Percentiles rank a stretch among this genome's conserved stretches.
phyloP scores from a whole-genome alignment of 148 eudicot species.

The Spergularia bocconei region DNA sequence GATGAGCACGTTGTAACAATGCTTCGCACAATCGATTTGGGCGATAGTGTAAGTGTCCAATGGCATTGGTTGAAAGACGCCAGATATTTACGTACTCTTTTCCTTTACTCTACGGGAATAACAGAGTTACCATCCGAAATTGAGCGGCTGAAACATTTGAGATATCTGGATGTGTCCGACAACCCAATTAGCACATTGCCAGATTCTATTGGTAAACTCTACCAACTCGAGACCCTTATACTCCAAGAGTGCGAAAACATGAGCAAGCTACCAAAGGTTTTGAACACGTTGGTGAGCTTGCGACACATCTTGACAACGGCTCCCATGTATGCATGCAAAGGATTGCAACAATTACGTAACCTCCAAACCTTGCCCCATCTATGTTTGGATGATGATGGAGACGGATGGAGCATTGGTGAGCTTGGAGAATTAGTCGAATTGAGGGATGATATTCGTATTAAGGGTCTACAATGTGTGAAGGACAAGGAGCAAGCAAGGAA shows the following conservation, averaged over 20 bases:
- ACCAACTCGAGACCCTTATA: conserved; percentile 18
- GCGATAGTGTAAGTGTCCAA: background rate
- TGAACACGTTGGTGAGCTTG: conserved; percentile 17
- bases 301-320: background rate
- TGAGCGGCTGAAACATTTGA: background rate
- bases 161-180: background rate
- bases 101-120: background rate
- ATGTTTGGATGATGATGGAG: background rate
- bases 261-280: background rate
- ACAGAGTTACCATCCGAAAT: background rate
- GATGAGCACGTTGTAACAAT: background rate
- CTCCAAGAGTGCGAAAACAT: background rate
- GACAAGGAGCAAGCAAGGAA: conserved; percentile 6
- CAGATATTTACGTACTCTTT: conserved; percentile 10
- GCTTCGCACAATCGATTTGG: background rate
- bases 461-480: conserved; percentile 6
- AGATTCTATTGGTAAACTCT: conserved; percentile 5
- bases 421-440: conserved; percentile 12
- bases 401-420: conserved; percentile 20
- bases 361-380: conserved; percentile 19
- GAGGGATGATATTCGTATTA: background rate
- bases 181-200: conserved; percentile 3
- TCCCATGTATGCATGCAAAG: background rate
- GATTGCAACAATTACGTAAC: background rate
- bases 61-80: background rate